Conservation (phyloP, 345 rosid genomes). For the Acer negundo region DNA sequence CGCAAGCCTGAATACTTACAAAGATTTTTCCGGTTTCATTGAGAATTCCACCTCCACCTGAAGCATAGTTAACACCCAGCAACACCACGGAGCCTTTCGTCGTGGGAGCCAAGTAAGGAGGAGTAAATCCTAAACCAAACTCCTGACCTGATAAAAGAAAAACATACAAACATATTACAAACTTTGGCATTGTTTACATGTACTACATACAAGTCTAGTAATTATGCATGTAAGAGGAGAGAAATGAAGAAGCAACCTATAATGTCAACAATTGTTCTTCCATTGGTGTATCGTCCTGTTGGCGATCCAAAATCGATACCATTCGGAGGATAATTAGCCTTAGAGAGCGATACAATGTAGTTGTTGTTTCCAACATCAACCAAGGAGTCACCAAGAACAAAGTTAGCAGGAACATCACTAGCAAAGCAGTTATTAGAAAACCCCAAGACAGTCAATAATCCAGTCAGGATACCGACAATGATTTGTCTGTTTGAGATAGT, state of each 20-base stretch:
- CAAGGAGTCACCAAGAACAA: constrained; percentile 78
- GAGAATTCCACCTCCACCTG: constrained; percentile 82
- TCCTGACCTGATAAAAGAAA: constrained; percentile 43
- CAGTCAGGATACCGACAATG: not conserved
- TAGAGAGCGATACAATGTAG: constrained; percentile 62
- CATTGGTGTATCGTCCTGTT: constrained; percentile 81
- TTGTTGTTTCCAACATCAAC: constrained; percentile 84
- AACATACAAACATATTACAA: not conserved
- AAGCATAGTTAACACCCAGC: constrained; percentile 80
- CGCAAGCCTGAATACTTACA: constrained; percentile 36
- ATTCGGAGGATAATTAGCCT: constrained; percentile 61
- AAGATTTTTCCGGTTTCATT: constrained; percentile 69
- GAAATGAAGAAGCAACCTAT: constrained; percentile 36
- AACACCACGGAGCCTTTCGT: constrained; percentile 49
- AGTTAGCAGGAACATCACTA: constrained; percentile 40
- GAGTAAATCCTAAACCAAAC: constrained; percentile 45
- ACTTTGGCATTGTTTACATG: no score
- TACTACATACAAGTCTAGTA: no score
- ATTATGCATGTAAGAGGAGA: not conserved
- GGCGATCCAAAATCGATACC: constrained; percentile 78
- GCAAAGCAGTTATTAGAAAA: constrained; percentile 27
- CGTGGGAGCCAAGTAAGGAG: constrained; percentile 80
- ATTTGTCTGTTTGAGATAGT: constrained; percentile 2
- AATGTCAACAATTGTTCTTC: constrained; percentile 75
- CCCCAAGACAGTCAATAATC: constrained; percentile 12